Evolutionary conservation across 75 land plant species (phyloP), one percentile per base, ranked within the genome.

Genomic region (Picea glauca): DNA sequence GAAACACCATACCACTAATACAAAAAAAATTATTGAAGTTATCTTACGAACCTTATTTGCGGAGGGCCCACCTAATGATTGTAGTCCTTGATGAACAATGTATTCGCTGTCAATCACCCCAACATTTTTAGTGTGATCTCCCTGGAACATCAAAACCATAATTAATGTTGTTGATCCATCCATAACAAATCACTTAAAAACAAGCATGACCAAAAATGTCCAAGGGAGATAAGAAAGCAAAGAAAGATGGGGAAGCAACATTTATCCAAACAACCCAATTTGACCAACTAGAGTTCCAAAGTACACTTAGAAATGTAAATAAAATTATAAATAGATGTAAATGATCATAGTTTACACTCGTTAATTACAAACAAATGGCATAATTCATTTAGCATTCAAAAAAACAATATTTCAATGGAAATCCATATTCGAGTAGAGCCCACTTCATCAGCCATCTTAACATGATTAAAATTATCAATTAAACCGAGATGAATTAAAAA

Each of bases 71-170:
- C 99, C 99, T 72, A 96, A 72, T 62, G 93, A 92, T 62, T 86
- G 94, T 72, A 92, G 90, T 23, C 99, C 98, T 76, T 84, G 76
- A 78, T 96, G 99, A 75, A 90, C 84, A 59, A 96, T 72, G 58
- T 85, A 96, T 81, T 96, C 92, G 73, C 89, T 88, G 84, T 96
- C 99, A 63, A 96, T 79, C 14, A 96, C 82, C 76, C 99, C 99
- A 21, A 96, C 93, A 58, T 92, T 94, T 79, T 84, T 86, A 43
- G 87, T 90, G 7, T 84, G 92, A 67, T 90, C 87, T 13, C 99
- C 99, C 99, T 96, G 85, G 15, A 82, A 59, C 20, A 74, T 38
- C 50, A 35, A 72, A 40, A 46, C 40, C 73, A 68, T 5, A 33
- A 70, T 9, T 70, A 13, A 40, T 9, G 56, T 9, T 50, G 11